Percentiles rank a stretch among this genome's conserved stretches.
Conservation (phyloP, 163 green algal genomes). For the Prototheca cutis region DNA sequence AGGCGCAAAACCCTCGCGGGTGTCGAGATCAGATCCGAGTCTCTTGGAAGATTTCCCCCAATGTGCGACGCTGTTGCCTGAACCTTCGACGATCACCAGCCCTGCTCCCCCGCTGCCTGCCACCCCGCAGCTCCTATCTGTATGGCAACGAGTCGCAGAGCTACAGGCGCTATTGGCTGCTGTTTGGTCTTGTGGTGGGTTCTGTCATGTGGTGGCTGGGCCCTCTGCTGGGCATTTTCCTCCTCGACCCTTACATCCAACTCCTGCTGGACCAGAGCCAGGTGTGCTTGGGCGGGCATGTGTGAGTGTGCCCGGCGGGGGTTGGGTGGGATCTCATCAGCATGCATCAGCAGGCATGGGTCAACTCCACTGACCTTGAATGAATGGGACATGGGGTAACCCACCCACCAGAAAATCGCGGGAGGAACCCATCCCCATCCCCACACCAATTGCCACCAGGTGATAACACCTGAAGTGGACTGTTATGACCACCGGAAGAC, state of each 20-base stretch:
- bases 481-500: slow-evolving; percentile 21
- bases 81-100: too few relatives aligned
- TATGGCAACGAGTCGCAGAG: not conserved
- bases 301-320: not conserved
- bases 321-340: not conserved
- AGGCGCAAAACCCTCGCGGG: too few relatives aligned
- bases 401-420: too few relatives aligned
- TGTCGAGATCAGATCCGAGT: too few relatives aligned
- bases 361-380: too few relatives aligned
- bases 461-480: slow-evolving; percentile 20
- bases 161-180: slow-evolving; percentile 11
- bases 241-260: slow-evolving; percentile 24
- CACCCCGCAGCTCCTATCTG: slow-evolving; percentile 15
- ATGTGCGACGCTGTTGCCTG: too few relatives aligned
- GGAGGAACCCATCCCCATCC: too few relatives aligned
- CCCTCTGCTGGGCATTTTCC: slow-evolving; percentile 21
- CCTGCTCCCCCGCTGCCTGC: too few relatives aligned
- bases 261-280: slow-evolving; percentile 10
- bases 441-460: too few relatives aligned
- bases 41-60: too few relatives aligned
- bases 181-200: slow-evolving; percentile 7
- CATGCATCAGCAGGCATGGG: not conserved
- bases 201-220: slow-evolving; percentile 20
- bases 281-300: not conserved
- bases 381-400: too few relatives aligned